phyloP scores from a whole-genome alignment of 306 rosid species.

The Alnus glutinosa region DNA sequence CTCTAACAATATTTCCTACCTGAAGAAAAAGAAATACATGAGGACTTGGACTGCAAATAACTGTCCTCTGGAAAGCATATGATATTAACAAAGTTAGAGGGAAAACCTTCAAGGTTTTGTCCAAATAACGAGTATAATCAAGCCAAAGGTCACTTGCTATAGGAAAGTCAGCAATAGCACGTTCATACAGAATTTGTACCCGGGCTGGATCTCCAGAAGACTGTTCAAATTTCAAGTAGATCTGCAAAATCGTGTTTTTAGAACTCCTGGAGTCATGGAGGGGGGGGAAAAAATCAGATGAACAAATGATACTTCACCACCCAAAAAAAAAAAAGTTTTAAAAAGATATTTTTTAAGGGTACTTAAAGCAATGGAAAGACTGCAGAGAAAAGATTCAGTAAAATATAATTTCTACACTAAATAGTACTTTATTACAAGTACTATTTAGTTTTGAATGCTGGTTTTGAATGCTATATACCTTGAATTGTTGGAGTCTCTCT shows the following conservation, averaged over 20 bases:
- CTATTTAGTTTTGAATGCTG: not conserved
- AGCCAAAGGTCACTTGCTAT: conserved; percentile 79
- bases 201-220: conserved; percentile 78
- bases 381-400: conserved; percentile 1
- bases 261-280: not conserved
- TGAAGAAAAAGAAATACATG: conserved; percentile 34
- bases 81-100: conserved; percentile 5
- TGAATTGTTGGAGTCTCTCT: conserved; percentile 65
- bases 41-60: conserved; percentile 9
- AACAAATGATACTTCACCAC: conserved; percentile 5
- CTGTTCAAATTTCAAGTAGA: conserved; percentile 80
- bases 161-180: conserved; percentile 84
- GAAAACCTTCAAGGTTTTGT: conserved; percentile 84
- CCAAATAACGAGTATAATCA: conserved; percentile 78
- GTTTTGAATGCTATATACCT: conserved; percentile 39
- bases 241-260: conserved; percentile 48
- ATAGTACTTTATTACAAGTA: not conserved
- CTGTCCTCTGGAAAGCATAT: conserved; percentile 7
- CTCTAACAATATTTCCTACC: conserved; percentile 66
- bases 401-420: not conserved
- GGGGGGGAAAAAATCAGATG: not conserved
- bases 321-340: not conserved
- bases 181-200: conserved; percentile 77
- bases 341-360: not conserved
- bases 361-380: not conserved